These are phyloP conservation scores for Fragaria ananassa DNA, from an alignment of 306 rosid species.

Conservation along the genomic window DNA sequence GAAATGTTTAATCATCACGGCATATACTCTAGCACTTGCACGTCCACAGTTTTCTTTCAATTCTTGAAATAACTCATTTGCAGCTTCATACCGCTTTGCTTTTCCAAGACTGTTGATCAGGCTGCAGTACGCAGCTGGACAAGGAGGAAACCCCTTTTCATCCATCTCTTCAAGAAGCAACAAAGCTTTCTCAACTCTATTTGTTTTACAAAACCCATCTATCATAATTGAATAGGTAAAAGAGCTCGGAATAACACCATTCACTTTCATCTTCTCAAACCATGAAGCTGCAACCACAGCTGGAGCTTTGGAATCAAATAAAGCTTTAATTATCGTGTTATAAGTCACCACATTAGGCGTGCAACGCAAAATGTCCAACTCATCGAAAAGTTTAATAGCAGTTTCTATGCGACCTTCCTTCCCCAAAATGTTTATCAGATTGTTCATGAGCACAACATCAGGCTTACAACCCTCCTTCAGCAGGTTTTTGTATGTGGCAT, in stretches of 20 bases:
- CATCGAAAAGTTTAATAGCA: slow-evolving; percentile 55
- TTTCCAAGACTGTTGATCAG: slow-evolving; percentile 84
- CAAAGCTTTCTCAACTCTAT: slow-evolving; percentile 77
- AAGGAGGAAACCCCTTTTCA: slow-evolving; percentile 88
- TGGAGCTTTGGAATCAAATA: slow-evolving; percentile 69
- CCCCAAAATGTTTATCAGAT: slow-evolving; percentile 72
- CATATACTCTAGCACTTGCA: slow-evolving; percentile 92
- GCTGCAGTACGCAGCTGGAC: slow-evolving; percentile 97
- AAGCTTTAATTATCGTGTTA: slow-evolving; percentile 67
- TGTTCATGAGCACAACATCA: slow-evolving; percentile 78
- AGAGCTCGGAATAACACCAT: slow-evolving; percentile 68
- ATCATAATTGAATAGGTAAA: slow-evolving; percentile 87
- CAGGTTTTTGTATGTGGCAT: slow-evolving; percentile 47
- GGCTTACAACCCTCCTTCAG: slow-evolving; percentile 68
- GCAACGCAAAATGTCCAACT: slow-evolving; percentile 58
- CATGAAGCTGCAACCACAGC: slow-evolving; percentile 58
- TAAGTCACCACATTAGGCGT: slow-evolving; percentile 77
- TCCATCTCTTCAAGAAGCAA: slow-evolving; percentile 98
- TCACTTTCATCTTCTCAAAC: slow-evolving; percentile 84
- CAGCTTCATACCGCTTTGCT: slow-evolving; percentile 87
- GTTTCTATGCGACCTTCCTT: slow-evolving; percentile 63
- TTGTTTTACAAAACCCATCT: slow-evolving; percentile 89
- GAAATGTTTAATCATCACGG: slow-evolving; percentile 91
- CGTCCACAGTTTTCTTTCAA: slow-evolving; percentile 81
- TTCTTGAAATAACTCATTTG: slow-evolving; percentile 85